Base-by-base conservation (phyloP, 768 basidiomycete genomes). In the Boletus coccyginus region DNA sequence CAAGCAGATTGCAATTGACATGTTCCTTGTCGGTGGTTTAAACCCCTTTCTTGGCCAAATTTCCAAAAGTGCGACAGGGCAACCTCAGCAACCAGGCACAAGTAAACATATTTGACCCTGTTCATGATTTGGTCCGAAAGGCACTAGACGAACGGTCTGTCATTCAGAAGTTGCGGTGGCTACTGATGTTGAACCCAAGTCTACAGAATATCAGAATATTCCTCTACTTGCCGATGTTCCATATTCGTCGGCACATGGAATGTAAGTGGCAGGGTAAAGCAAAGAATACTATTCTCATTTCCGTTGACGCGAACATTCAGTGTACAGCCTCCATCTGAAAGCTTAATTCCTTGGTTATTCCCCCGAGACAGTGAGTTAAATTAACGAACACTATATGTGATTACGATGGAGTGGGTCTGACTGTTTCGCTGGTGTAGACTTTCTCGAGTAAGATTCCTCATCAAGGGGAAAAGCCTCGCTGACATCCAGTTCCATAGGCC, bases 181-280 rank as follows among this genome's bases (percentile, higher is more conserved):
- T n/a, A 8, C 16, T 35, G 21, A 19, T 32, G 36, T 32, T 65
- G 38, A 66, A 16, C 33, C 31, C 29, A 31, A 46, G 11, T 45
- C 12, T 56, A 43, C 51, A 94, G 94, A 47, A 63, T 88, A 39
- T 67, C 80, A 4, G 97, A 99, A 69, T 99, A 95, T 73, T 95
- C 95, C 0, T 82, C 86, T 2, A 81, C 83, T 8, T 84, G 81
- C 53, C 71, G 79, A n/a, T 85, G 87, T 53, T 82, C 79, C 3
- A 79, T 98, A 39, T 95, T 95, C 65, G 78, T 82, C 35, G 96
- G 97, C 3, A 97, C 95, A 3, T 99, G 94, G 93, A 98, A 99
- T 72, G 73, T 99, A 57, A 97, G 95, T 65, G 97, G 94, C 46
- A 79, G 84, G 72, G 94, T 94, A 66, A 58, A 80, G 69, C 10